These are phyloP conservation scores for Cladosporium sp. DNA, from an alignment of 2,329 filamentous ascomycete species.

Conservation along the genomic window DNA sequence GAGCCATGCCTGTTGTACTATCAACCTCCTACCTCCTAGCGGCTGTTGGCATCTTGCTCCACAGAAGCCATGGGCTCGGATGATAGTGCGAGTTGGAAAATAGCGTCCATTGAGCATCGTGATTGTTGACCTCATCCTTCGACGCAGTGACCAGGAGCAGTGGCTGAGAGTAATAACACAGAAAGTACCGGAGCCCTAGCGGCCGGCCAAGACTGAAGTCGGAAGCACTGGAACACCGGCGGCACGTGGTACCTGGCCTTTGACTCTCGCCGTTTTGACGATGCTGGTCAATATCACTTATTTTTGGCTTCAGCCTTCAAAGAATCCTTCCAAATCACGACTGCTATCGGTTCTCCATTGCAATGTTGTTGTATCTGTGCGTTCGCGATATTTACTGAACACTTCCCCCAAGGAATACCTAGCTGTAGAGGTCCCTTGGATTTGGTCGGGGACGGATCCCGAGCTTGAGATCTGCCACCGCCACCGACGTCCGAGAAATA, in stretches of 20 bases:
- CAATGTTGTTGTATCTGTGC: neutral
- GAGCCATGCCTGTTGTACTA: slow-evolving; percentile 1
- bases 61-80: slow-evolving; percentile 12
- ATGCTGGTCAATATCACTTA: neutral
- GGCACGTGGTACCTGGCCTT: slow-evolving; percentile 3
- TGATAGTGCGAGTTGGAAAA: slow-evolving; percentile 8
- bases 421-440: neutral
- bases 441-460: neutral
- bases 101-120: slow-evolving; percentile 12
- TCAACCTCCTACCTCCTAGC: slow-evolving; percentile 11
- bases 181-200: slow-evolving; percentile 7
- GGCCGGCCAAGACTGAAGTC: slow-evolving; percentile 13
- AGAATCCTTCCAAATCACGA: neutral
- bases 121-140: slow-evolving; percentile 17
- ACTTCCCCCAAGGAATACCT: neutral
- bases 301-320: neutral
- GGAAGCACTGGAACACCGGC: slow-evolving; percentile 13
- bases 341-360: neutral
- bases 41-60: slow-evolving; percentile 13
- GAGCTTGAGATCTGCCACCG: slow-evolving; percentile 9
- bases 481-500: slow-evolving; percentile 15
- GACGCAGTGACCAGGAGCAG: slow-evolving; percentile 11
- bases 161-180: slow-evolving; percentile 16
- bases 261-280: slow-evolving; percentile 4
- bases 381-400: neutral